phyloP scores from a whole-genome alignment of 169 alveolate species.

The Plasmodium vivax region DNA sequence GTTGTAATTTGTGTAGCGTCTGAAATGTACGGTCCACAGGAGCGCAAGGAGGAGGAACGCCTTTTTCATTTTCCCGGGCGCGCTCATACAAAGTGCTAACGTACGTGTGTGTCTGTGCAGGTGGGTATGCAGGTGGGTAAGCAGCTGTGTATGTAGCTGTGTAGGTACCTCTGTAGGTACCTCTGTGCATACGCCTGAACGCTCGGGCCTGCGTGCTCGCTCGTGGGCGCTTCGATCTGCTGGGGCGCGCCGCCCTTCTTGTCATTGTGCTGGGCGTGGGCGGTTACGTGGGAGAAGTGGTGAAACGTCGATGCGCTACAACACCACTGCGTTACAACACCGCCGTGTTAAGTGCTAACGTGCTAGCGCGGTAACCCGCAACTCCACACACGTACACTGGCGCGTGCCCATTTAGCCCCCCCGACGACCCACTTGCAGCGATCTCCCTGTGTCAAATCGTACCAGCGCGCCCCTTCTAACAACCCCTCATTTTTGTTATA shows the following conservation, averaged over 20 bases:
- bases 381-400: neutral
- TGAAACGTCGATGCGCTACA: neutral
- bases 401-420: neutral
- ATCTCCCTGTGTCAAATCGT: neutral
- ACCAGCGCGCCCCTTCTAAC: neutral
- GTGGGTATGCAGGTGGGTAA: too few relatives aligned
- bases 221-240: neutral
- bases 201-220: neutral
- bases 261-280: neutral
- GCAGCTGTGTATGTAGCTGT: neutral
- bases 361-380: neutral
- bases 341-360: neutral
- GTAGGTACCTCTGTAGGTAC: neutral
- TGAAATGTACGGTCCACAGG: slow-evolving; percentile 11
- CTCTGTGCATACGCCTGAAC: neutral
- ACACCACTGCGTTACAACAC: neutral
- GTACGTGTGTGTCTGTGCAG: neutral
- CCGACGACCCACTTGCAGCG: neutral
- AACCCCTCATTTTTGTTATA: slow-evolving; percentile 3
- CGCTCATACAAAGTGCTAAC: neutral
- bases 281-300: neutral
- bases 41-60: slow-evolving; percentile 18
- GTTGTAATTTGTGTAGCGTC: slow-evolving; percentile 40
- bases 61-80: slow-evolving; percentile 36
- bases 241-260: neutral